These are phyloP conservation scores for Eucalyptus fibrosa DNA, from an alignment of 345 rosid genomes.

Conservation along the genomic window DNA sequence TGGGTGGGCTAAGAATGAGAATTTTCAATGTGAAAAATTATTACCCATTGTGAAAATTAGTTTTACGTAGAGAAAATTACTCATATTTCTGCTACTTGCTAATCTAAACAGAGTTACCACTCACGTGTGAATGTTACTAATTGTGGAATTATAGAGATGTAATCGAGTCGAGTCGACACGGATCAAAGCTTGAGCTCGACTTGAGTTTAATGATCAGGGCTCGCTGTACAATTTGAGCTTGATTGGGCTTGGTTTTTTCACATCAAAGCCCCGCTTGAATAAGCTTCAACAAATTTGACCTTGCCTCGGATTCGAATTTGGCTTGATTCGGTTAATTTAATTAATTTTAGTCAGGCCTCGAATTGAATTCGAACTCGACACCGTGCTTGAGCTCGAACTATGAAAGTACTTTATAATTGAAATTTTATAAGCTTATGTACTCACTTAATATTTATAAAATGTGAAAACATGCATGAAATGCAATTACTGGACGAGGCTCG, in stretches of 20 bases:
- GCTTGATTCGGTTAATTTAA: not conserved
- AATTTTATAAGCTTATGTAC: rapidly evolving
- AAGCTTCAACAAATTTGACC: not conserved
- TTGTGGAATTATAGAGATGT: not conserved
- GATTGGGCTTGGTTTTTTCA: not conserved
- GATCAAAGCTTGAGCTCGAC: not conserved
- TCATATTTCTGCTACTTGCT: not conserved
- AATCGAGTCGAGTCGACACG: not conserved
- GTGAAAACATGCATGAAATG: not conserved
- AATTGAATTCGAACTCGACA: not conserved
- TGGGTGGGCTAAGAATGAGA: not conserved
- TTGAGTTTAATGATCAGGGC: not conserved
- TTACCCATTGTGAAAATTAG: not conserved
- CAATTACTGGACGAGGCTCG: not conserved
- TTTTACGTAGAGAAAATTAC: not conserved
- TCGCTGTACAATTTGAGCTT: not conserved
- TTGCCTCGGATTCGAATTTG: not conserved
- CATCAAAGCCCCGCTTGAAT: not conserved
- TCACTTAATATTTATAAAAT: not conserved
- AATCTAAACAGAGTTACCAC: not conserved
- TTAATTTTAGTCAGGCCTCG: not conserved
- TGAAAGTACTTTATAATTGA: not conserved
- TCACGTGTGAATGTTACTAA: not conserved
- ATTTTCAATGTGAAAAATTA: not conserved
- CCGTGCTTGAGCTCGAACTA: not conserved